Conservation (phyloP, 1,284 basidiomycete species). For the Puccinia hordei region DNA sequence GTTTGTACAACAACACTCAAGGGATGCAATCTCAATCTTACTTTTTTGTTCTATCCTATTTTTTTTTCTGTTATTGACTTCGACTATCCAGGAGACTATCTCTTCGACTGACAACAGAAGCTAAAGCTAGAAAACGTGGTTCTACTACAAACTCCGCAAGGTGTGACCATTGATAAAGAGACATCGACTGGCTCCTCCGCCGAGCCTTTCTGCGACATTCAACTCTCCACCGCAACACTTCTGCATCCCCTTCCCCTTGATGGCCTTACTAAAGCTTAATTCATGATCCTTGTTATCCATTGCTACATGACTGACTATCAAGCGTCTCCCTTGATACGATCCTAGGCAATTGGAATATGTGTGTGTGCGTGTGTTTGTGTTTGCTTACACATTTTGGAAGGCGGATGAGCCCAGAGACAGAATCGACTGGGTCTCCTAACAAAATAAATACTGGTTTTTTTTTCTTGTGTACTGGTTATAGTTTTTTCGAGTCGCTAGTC, state of each 20-base stretch:
- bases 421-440: neutral
- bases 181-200: neutral
- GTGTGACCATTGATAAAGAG: neutral
- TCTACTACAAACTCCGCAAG: neutral
- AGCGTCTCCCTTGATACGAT: neutral
- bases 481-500: constrained; percentile 7
- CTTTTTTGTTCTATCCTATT: too few relatives aligned
- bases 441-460: neutral
- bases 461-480: neutral
- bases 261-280: neutral
- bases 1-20: too few relatives aligned
- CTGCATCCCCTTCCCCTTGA: neutral
- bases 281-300: neutral
- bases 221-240: neutral
- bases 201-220: neutral
- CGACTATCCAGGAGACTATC: too few relatives aligned
- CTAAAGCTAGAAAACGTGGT: too few relatives aligned
- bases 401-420: neutral
- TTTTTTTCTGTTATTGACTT: too few relatives aligned
- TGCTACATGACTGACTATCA: neutral
- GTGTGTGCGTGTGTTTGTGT: neutral
- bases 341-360: neutral
- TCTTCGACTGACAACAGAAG: neutral
- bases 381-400: too few relatives aligned
- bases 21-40: too few relatives aligned